Evolutionary conservation across 352 stramenopile genomes (phyloP).

Genomic region (Thalassiosira delicatula): DNA sequence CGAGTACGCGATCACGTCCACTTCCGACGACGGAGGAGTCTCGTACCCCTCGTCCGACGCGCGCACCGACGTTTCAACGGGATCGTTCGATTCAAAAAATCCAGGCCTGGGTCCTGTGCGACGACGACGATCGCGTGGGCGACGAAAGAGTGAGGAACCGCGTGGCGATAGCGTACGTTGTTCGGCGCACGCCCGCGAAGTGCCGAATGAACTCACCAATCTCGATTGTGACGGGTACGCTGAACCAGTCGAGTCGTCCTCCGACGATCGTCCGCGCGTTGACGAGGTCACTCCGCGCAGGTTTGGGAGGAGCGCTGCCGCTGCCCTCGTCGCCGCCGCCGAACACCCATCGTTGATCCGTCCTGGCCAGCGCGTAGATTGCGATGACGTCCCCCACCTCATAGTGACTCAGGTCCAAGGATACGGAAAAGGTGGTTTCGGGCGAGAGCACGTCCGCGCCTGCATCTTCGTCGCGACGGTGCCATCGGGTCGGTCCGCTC

Average conservation of each 20-base stretch:
- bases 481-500: constrained; percentile 47
- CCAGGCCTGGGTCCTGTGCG: constrained; percentile 27
- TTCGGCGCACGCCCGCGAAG: no score
- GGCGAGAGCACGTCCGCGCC: no score
- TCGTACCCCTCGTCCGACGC: constrained; percentile 30
- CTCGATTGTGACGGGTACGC: constrained; percentile 63
- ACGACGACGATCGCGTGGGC: no score
- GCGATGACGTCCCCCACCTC: constrained; percentile 64
- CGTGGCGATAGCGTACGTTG: no score
- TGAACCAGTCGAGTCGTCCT: constrained; percentile 75
- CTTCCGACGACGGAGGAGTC: not conserved
- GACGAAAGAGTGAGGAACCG: no score
- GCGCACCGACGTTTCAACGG: constrained; percentile 47
- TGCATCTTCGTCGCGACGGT: constrained; percentile 14
- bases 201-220: constrained; percentile 41
- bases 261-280: constrained; percentile 80
- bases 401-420: constrained; percentile 51
- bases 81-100: constrained; percentile 35
- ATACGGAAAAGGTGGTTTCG: constrained; percentile 65
- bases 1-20: constrained; percentile 26
- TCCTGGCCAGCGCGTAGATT: constrained; percentile 64
- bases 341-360: constrained; percentile 76
- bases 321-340: constrained; percentile 11
- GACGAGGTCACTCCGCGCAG: constrained; percentile 81
- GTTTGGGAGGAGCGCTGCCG: constrained; percentile 7